A percentile compares a stretch with the other conserved stretches of the same genome.
Evolutionary conservation across 148 eudicot species (phyloP).

Genomic region (Fagopyrum esculentum): DNA sequence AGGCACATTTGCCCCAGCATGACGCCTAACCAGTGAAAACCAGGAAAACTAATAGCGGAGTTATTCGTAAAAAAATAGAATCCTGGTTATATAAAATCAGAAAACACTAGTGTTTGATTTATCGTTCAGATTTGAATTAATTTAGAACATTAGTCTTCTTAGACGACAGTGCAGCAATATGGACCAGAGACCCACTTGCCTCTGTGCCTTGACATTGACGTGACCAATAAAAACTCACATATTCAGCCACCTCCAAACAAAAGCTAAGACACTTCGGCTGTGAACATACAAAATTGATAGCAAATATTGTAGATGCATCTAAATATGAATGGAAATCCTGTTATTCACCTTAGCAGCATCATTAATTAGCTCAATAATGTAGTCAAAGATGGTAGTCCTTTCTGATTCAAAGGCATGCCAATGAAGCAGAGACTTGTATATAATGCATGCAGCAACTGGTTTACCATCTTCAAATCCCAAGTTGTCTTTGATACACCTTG

Average conservation of each 20-base stretch:
- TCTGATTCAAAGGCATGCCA: constrained; percentile 98
- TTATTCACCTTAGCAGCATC: constrained; percentile 61
- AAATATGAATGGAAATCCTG: background rate
- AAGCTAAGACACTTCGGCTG: background rate
- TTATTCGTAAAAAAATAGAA: background rate
- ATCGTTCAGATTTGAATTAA: background rate
- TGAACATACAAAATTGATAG: background rate
- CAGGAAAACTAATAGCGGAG: background rate
- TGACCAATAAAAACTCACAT: background rate
- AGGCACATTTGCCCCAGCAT: background rate
- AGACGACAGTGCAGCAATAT: background rate
- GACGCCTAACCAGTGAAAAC: background rate
- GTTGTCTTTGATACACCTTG: constrained; percentile 77
- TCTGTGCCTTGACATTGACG: background rate
- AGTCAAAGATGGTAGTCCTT: constrained; percentile 92
- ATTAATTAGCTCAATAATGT: constrained; percentile 77
- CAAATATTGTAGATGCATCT: background rate
- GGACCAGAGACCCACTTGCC: background rate
- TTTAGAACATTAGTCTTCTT: background rate
- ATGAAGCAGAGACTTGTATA: constrained; percentile 87
- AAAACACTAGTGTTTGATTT: background rate
- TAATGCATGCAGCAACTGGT: constrained; percentile 88
- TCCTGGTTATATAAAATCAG: background rate
- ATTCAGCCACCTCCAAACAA: background rate
- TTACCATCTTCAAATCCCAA: constrained; percentile 93